Base-by-base conservation (phyloP, 495 filamentous ascomycete genomes). In the Apodospora peruviana region DNA sequence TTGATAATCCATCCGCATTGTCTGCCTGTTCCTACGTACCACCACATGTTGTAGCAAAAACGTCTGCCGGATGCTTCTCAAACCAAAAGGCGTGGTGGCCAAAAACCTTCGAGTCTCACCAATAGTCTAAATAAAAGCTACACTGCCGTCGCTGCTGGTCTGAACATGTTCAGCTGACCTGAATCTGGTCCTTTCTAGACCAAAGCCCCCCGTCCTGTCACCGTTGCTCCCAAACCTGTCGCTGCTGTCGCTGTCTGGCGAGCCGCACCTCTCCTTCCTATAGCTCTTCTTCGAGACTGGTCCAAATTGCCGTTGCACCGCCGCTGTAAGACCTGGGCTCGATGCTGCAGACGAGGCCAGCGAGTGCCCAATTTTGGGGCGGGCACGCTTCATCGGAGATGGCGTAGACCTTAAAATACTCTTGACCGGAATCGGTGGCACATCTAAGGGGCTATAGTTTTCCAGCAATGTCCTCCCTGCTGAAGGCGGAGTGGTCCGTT, bases 301-400 rank as follows among this genome's bases (percentile, higher is more conserved):
- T 48, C 71, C 56, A 60, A 63, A 61, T 57, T 73, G 53, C 55
- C 58, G 52, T 48, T 65, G 44, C 43, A 68, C 58, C 45, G 64
- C 42, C 48, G 66, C 47, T 39, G 64, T 53, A 49, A 70, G 47
- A 46, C 70, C 50, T 32, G 72, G 65, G 54, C 65, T 57, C 45
- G 64, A 66, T n/a, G 49, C 36, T 17, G 62, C 51, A 4, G 62
- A 62, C 3, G 50, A 47, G 5, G 50, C 22, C 21, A 41, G 24
- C 4, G 50, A 44, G n/a, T 39, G 29, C 1, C 45, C 36, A 2
- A 29, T 40, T 18, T 34, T 40, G 2, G 37, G 23, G 23, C 56
- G 22, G 41, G 47, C 32, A n/a, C 53, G 45, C 47, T 54, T 50
- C 23, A 61, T 25, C 10, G 55, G 55, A 21, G 46, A 45, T 19